These are phyloP conservation scores for Clavulina sp. DNA, from an alignment of 768 basidiomycete species.

Conservation along the genomic window DNA sequence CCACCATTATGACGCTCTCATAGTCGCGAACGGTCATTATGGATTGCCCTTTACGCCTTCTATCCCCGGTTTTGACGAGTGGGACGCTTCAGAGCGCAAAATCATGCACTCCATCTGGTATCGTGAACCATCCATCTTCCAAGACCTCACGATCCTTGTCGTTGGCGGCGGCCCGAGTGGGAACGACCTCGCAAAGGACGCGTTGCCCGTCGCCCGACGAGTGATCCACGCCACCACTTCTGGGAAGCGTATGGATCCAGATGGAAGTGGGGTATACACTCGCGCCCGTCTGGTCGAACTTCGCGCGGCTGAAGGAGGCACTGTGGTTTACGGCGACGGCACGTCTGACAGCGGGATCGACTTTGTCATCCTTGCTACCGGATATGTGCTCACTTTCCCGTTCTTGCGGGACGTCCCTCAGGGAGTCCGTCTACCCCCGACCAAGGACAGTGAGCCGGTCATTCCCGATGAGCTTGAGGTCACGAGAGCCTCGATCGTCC, in stretches of 20 bases:
- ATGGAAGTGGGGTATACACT: conserved; percentile 2
- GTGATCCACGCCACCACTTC: conserved; percentile 20
- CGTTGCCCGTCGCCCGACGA: conserved; percentile 18
- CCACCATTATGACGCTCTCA: conserved; percentile 38
- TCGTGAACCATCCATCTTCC: conserved; percentile 27
- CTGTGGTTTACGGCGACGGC: conserved; percentile 43
- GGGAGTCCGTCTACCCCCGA: conserved; percentile 20
- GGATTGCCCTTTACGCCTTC: conserved; percentile 42
- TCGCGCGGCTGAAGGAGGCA: conserved; percentile 19
- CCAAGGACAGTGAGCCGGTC: neutral
- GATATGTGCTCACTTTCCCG: conserved; percentile 47
- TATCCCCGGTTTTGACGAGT: conserved; percentile 39
- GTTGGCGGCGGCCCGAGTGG: conserved; percentile 45
- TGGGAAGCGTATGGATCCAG: neutral
- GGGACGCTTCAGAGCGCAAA: conserved; percentile 26
- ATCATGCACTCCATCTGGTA: conserved; percentile 57
- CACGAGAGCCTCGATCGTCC: conserved; percentile 48
- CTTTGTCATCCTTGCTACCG: conserved; percentile 57
- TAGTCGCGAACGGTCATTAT: conserved; percentile 67
- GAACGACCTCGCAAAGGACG: conserved; percentile 43
- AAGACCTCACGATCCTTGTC: conserved; percentile 27
- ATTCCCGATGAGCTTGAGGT: conserved; percentile 39
- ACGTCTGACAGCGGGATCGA: conserved; percentile 36
- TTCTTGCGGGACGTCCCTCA: conserved; percentile 34
- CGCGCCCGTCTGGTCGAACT: conserved; percentile 3